Conservation (phyloP, 345 rosid genomes). For the Triadica sebifera region DNA sequence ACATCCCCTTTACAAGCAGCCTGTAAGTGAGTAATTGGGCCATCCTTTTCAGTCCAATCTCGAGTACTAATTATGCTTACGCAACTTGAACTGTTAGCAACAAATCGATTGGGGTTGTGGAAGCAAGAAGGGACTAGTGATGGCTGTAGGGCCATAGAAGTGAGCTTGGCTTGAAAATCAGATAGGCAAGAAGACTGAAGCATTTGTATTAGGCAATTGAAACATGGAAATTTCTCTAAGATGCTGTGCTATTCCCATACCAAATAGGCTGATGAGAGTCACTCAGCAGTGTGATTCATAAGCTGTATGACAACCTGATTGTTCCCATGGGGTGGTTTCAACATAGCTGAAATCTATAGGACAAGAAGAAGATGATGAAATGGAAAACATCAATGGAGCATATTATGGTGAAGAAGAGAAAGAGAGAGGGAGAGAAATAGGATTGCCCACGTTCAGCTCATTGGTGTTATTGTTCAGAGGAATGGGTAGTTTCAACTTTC, state of each 20-base stretch:
- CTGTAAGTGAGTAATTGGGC: constrained; percentile 33
- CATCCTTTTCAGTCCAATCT: constrained; percentile 46
- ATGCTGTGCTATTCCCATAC: constrained; percentile 50
- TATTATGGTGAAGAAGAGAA: constrained; percentile 14
- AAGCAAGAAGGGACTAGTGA: constrained; percentile 45
- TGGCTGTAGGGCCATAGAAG: constrained; percentile 29
- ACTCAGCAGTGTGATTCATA: constrained; percentile 39
- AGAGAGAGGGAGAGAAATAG: constrained; percentile 6
- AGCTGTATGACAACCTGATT: constrained; percentile 32
- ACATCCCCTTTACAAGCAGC: constrained; percentile 44
- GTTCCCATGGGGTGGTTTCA: constrained; percentile 55
- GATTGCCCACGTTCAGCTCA: constrained; percentile 16
- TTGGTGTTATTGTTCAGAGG: too few relatives aligned
- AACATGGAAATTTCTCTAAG: constrained; percentile 48
- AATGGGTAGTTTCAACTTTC: not conserved
- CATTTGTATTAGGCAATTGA: constrained; percentile 31
- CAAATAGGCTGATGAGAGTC: constrained; percentile 49
- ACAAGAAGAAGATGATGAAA: constrained; percentile 34
- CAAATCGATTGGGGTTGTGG: constrained; percentile 34
- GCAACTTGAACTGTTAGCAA: constrained; percentile 37
- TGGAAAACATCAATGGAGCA: constrained; percentile 13
- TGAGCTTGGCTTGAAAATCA: constrained; percentile 34
- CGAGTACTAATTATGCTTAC: constrained; percentile 36
- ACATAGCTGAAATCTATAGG: constrained; percentile 56
- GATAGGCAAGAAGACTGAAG: constrained; percentile 44